A percentile compares a stretch with the other conserved stretches of the same genome.
These are phyloP conservation scores for Aeminium ludgeri DNA, from an alignment of 495 filamentous ascomycete genomes.

Conservation along the genomic window DNA sequence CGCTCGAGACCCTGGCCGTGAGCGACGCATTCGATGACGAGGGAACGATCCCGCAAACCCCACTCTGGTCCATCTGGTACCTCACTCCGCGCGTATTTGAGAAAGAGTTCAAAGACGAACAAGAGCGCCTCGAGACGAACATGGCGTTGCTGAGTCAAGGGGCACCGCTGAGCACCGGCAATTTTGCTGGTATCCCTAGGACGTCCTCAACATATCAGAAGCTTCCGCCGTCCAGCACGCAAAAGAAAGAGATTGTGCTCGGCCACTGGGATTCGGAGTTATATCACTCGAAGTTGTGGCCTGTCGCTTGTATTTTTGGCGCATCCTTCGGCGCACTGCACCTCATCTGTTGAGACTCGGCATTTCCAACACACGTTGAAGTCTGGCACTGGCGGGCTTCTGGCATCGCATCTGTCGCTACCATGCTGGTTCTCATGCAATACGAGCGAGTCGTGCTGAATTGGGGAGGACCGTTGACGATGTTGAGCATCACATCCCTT, in stretches of 20 bases:
- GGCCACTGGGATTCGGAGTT: conserved; percentile 16
- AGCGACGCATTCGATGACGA: conserved; percentile 21
- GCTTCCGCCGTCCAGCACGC: not conserved
- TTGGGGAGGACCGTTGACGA: no score
- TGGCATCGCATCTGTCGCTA: conserved; percentile 16
- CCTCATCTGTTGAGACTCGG: conserved; percentile 19
- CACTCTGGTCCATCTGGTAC: conserved; percentile 18
- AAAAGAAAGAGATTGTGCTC: conserved; percentile 13
- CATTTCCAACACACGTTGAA: conserved; percentile 16
- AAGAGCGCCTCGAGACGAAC: no score
- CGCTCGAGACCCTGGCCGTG: conserved; percentile 20
- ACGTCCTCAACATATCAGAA: not conserved
- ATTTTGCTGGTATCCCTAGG: not conserved
- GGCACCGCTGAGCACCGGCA: not conserved
- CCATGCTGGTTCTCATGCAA: conserved; percentile 24
- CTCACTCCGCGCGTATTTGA: conserved; percentile 21
- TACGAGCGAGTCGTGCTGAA: no score
- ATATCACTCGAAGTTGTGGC: conserved; percentile 20
- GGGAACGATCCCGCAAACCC: conserved; percentile 14
- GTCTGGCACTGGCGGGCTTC: conserved; percentile 23
- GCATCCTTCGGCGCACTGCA: conserved; percentile 21
- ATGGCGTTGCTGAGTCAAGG: conserved; percentile 3
- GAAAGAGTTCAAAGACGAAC: conserved; percentile 16
- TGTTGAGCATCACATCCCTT: no score
- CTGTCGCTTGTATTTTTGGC: conserved; percentile 18